Evolutionary conservation across 257 asterid genomes (phyloP), one percentile per base, ranked within the genome.

Genomic region (Gentiana macrophylla): DNA sequence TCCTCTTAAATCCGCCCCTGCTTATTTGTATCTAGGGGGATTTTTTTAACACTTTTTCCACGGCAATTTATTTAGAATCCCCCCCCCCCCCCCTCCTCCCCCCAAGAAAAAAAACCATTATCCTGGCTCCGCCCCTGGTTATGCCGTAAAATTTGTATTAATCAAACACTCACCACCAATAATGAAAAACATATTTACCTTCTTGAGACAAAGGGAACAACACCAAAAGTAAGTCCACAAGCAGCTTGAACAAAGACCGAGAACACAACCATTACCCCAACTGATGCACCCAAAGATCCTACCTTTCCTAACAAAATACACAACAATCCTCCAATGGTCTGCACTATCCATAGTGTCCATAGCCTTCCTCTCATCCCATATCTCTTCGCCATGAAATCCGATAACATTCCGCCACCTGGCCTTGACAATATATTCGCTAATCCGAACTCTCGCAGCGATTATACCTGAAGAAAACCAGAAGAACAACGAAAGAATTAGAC

Each of bases 141-240:
- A 24, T 24, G 24, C 24, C 24, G 0, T 24, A 24, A 24, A 24
- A 24, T 24, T 24, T 24, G 24, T 24, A 24, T 24, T 24, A 24
- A 24, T 24, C 24, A 24, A 24, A 24, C 24, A 24, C 24, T 24
- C 24, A 24, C 24, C 24, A 24, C 1, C 24, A 24, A 24, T 0
- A 24, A 24, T 24, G 8, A 8, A 34, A 11, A 24, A 61, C 59
- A 63, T 47, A n/a, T 59, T 33, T 75, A 86, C 94, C 96, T 82
- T 67, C 96, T 57, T 0, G 96, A 90, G 44, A 90, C 77, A 13
- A 86, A 90, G 7, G 96, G 96, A 12, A 82, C 92, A 8, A 83
- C 89, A 1, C 93, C 98, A 6, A 84, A 90, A 1, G 98, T 86
- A 46, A 86, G 94, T 6, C 96, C 98, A n/a, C 98, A 84, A 0